Evolutionary conservation across 345 rosid species (phyloP).

Genomic region (Lepidium sativum): DNA sequence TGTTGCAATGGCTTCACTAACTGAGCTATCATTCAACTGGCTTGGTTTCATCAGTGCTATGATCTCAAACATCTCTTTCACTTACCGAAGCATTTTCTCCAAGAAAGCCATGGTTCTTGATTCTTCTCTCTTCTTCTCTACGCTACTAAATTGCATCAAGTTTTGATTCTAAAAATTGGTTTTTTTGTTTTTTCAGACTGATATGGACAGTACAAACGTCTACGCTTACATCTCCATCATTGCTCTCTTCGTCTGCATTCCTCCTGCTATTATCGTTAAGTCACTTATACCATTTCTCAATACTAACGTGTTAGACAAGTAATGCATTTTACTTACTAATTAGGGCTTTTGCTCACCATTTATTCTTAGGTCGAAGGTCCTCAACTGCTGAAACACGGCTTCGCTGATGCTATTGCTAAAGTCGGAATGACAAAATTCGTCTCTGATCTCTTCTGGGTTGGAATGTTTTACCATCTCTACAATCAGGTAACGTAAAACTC

Average conservation of each 20-base stretch:
- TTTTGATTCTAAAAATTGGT: neutral
- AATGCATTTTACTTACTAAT: neutral
- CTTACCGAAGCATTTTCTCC: constrained; percentile 91
- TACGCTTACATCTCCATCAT: constrained; percentile 96
- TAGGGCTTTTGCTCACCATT: neutral
- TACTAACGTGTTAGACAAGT: neutral
- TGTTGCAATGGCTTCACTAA: constrained; percentile 87
- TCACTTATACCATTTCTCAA: neutral
- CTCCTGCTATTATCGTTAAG: constrained; percentile 88
- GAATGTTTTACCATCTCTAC: constrained; percentile 97
- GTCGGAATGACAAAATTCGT: constrained; percentile 81
- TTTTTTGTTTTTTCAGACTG: constrained; percentile 48
- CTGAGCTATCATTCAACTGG: constrained; percentile 97
- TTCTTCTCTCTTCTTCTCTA: neutral
- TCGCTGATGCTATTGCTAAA: constrained; percentile 72
- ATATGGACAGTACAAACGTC: constrained; percentile 92
- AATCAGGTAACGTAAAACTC: constrained; percentile 51
- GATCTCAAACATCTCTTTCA: constrained; percentile 94
- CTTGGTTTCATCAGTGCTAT: constrained; percentile 91
- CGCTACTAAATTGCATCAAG: neutral
- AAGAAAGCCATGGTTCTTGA: constrained; percentile 92
- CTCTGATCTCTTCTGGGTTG: constrained; percentile 96
- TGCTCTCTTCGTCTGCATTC: constrained; percentile 82
- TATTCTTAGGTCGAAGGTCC: constrained; percentile 79
- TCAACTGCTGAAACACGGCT: constrained; percentile 63